Percentiles rank a stretch among this genome's conserved stretches.
phyloP scores from a whole-genome alignment of 441 rosid species.

The Pelargonium myrrhifolium region DNA sequence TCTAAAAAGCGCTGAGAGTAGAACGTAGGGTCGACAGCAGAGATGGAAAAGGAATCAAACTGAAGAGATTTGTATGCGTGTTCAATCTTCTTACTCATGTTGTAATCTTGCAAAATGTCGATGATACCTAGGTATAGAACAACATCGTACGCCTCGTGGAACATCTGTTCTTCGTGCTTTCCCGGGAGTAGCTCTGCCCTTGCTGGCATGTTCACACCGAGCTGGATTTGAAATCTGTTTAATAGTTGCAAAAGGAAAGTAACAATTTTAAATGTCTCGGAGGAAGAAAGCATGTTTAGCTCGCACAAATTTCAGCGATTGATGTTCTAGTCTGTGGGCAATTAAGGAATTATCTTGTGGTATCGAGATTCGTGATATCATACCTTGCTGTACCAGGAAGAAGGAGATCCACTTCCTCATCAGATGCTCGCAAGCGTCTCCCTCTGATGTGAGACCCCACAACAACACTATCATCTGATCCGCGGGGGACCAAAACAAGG shows the following conservation, averaged over 20 bases:
- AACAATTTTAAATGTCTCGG: too few species aligned
- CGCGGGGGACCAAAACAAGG: conserved; percentile 86
- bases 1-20: conserved; percentile 78
- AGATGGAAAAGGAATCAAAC: conserved; percentile 76
- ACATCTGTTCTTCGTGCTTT: conserved; percentile 54
- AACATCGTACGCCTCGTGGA: conserved; percentile 66
- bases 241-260: not conserved
- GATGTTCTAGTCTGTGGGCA: not conserved
- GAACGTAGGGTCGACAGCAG: conserved; percentile 81
- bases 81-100: conserved; percentile 82
- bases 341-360: conserved; percentile 5
- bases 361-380: not conserved
- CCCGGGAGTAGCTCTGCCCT: conserved; percentile 83
- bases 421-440: conserved; percentile 74
- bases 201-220: conserved; percentile 96
- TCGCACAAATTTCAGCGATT: not conserved
- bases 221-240: conserved; percentile 84
- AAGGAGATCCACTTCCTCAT: conserved; percentile 96
- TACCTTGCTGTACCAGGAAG: conserved; percentile 99
- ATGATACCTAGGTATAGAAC: conserved; percentile 88
- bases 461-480: conserved; percentile 51
- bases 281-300: too few species aligned
- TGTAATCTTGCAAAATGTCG: conserved; percentile 87
- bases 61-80: conserved; percentile 90
- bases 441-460: conserved; percentile 94